Evolutionary conservation across 805 yeast species (phyloP).

Genomic region (Pichia thaimueangensis): DNA sequence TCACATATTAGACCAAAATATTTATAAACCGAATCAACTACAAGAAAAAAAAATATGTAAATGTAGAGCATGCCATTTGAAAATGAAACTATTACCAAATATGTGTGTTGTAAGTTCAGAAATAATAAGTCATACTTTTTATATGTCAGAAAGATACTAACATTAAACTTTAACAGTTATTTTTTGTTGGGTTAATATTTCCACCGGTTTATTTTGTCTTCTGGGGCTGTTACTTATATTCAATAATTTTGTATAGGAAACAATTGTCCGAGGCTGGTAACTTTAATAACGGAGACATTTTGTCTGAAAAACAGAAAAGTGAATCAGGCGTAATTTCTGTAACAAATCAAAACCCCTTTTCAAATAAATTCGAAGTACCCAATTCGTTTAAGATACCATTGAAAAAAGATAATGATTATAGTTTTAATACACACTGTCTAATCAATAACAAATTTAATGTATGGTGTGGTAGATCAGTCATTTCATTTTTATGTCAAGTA

Average conservation of each 20-base stretch:
- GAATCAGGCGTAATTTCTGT: too few species aligned
- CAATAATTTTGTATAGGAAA: not conserved
- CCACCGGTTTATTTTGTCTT: slow-evolving; percentile 9
- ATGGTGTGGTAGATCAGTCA: slow-evolving; percentile 17
- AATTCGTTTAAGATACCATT: too few species aligned
- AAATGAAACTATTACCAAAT: slow-evolving; percentile 4
- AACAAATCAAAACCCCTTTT: not conserved
- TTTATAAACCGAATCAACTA: not conserved
- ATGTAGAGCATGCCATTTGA: slow-evolving; percentile 9
- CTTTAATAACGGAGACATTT: too few species aligned
- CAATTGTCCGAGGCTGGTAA: not conserved
- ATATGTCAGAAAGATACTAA: slow-evolving; percentile 1
- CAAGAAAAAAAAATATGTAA: not conserved
- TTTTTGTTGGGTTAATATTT: slow-evolving; percentile 8
- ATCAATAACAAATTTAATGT: slow-evolving; percentile 9
- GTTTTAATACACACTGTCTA: slow-evolving; percentile 15
- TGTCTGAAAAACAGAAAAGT: too few species aligned
- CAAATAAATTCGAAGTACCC: not conserved
- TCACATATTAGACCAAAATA: not conserved
- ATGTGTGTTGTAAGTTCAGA: slow-evolving; percentile 7
- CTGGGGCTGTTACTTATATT: slow-evolving; percentile 5
- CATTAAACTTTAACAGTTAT: slow-evolving; percentile 8
- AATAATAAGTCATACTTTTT: not conserved
- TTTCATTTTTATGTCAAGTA: slow-evolving; percentile 14
- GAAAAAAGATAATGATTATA: not conserved